These are phyloP conservation scores for Parachaetomium inaequale DNA, from an alignment of 495 filamentous ascomycete genomes.

Conservation along the genomic window DNA sequence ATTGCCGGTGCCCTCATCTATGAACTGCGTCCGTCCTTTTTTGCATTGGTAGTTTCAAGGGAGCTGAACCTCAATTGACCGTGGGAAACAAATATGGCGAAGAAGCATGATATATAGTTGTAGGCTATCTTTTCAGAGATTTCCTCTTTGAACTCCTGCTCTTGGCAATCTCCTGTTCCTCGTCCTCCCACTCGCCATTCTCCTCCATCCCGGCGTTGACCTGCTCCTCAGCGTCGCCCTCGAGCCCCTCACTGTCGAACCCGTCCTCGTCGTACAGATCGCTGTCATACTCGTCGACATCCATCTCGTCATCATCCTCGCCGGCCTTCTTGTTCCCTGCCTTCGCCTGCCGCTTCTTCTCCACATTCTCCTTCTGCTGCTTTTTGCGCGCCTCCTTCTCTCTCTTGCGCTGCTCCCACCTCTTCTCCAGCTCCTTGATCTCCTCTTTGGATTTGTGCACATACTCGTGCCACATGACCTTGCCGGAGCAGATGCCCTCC, in stretches of 20 bases:
- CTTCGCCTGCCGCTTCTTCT: slow-evolving; percentile 67
- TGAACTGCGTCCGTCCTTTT: too few species aligned
- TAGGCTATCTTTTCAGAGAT: slow-evolving; percentile 17
- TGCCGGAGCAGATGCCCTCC: slow-evolving; percentile 85
- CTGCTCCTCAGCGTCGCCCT: slow-evolving; percentile 59
- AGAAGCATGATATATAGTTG: not conserved
- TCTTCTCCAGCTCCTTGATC: slow-evolving; percentile 67
- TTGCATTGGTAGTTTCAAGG: too few species aligned
- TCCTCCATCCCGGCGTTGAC: slow-evolving; percentile 52
- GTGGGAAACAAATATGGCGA: not conserved
- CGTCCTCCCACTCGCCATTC: slow-evolving; percentile 51
- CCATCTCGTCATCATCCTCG: slow-evolving; percentile 57
- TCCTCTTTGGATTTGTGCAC: slow-evolving; percentile 78
- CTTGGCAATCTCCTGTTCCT: slow-evolving; percentile 44
- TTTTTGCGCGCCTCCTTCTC: slow-evolving; percentile 79
- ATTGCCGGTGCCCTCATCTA: too few species aligned
- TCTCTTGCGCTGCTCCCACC: slow-evolving; percentile 71
- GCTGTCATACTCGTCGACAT: slow-evolving; percentile 53
- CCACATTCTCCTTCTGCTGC: slow-evolving; percentile 80
- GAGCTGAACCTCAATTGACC: not conserved
- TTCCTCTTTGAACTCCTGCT: slow-evolving; percentile 22
- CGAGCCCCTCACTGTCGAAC: slow-evolving; percentile 51
- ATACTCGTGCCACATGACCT: slow-evolving; percentile 96
- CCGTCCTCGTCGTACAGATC: slow-evolving; percentile 54
- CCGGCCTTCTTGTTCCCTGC: slow-evolving; percentile 48